Evolutionary conservation across 1,139 yeast species (phyloP).

Genomic region (Yamadazyma songkhlaensis): DNA sequence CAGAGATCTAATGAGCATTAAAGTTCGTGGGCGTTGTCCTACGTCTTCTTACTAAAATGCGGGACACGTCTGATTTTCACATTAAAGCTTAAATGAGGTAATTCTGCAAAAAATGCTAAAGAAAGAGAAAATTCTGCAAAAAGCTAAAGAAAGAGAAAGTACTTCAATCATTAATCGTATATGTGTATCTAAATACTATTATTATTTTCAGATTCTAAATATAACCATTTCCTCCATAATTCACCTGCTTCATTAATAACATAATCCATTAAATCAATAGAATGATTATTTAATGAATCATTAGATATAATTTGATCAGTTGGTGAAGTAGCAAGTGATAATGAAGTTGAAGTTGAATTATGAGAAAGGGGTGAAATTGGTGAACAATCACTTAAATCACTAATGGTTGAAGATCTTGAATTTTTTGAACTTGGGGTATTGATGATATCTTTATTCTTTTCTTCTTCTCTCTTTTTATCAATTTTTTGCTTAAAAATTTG

Average conservation of each 20-base stretch:
- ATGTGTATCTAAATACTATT: slow-evolving; percentile 3
- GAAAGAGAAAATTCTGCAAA: background rate
- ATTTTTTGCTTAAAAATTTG: slow-evolving; percentile 30
- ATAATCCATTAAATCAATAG: slow-evolving; percentile 62
- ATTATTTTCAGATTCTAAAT: slow-evolving; percentile 45
- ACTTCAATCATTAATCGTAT: slow-evolving; percentile 7
- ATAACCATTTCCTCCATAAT: slow-evolving; percentile 83
- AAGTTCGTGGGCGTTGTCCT: too few relatives aligned
- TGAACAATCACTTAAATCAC: slow-evolving; percentile 7
- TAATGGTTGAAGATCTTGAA: slow-evolving; percentile 14
- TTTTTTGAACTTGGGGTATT: slow-evolving; percentile 8
- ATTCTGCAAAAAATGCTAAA: too few relatives aligned
- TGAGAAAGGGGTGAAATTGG: slow-evolving; percentile 7
- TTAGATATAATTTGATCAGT: slow-evolving; percentile 28
- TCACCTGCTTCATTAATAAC: slow-evolving; percentile 80
- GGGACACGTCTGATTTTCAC: too few relatives aligned
- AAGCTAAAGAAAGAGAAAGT: background rate
- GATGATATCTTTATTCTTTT: slow-evolving; percentile 5
- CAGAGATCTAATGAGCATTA: too few relatives aligned
- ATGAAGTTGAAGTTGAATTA: slow-evolving; percentile 8
- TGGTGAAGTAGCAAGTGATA: slow-evolving; percentile 2
- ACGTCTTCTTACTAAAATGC: too few relatives aligned
- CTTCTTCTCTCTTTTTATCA: slow-evolving; percentile 18
- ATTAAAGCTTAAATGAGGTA: too few relatives aligned
- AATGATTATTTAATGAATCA: slow-evolving; percentile 30